Evolutionary conservation across 305 asterid species (phyloP).

Genomic region (Petunia hybrid): DNA sequence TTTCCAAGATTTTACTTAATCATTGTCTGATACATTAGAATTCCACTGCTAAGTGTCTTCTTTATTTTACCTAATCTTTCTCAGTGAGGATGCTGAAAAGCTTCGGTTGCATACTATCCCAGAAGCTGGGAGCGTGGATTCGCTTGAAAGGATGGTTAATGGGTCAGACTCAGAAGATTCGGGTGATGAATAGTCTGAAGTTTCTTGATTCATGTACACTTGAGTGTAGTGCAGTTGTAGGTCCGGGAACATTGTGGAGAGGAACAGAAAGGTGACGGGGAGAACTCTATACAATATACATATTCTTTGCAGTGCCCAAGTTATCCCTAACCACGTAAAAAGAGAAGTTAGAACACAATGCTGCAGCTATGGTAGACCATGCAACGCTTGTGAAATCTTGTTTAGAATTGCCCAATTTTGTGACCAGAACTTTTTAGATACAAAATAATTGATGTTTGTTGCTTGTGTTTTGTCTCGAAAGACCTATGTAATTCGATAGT

Average conservation of each 20-base stretch:
- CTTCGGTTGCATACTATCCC: slow-evolving; percentile 80
- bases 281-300: neutral
- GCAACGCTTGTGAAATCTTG: neutral
- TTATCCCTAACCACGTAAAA: neutral
- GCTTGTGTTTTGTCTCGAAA: neutral
- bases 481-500: neutral
- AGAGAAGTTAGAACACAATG: slow-evolving; percentile 3
- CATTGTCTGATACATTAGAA: slow-evolving; percentile 18
- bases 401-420: slow-evolving; percentile 6
- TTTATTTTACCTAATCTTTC: slow-evolving; percentile 25
- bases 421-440: neutral
- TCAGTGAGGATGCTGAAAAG: slow-evolving; percentile 95
- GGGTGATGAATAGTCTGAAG: slow-evolving; percentile 42
- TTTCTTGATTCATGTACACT: slow-evolving; percentile 41
- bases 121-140: slow-evolving; percentile 76
- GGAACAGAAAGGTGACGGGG: neutral
- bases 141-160: slow-evolving; percentile 85
- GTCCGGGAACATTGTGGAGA: neutral
- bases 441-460: neutral
- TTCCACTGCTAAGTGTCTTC: slow-evolving; percentile 15
- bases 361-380: neutral
- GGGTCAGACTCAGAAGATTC: slow-evolving; percentile 58
- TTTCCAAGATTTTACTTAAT: slow-evolving; percentile 20
- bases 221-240: neutral
- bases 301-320: neutral